Percentiles rank a stretch among this genome's conserved stretches.
These are phyloP conservation scores for Mitragyna speciosa DNA, from an alignment of 257 asterid species.

Conservation along the genomic window DNA sequence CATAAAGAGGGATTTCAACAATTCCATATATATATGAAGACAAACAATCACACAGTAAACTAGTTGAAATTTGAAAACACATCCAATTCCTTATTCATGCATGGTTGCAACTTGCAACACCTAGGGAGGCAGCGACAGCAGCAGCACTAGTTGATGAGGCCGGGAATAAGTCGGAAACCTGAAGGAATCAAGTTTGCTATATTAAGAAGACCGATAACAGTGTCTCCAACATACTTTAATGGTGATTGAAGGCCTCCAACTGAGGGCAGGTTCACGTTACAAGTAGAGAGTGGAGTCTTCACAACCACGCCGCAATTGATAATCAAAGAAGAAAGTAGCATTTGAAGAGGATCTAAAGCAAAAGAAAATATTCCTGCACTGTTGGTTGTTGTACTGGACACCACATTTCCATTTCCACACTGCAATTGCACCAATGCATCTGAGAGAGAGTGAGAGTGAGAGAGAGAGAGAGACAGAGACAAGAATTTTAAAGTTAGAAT, in stretches of 20 bases:
- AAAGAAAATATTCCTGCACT: constrained; percentile 21
- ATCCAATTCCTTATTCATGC: background rate
- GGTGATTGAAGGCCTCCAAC: constrained; percentile 17
- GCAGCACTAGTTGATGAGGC: constrained; percentile 4
- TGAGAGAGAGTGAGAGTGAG: too few species aligned
- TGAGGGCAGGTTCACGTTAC: constrained; percentile 35
- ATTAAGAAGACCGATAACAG: constrained; percentile 15
- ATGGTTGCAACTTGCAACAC: background rate
- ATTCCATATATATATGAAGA: background rate
- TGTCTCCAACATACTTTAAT: constrained; percentile 9
- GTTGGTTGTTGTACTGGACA: constrained; percentile 31
- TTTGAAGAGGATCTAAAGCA: constrained; percentile 18
- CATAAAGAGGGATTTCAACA: background rate
- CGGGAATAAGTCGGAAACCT: constrained; percentile 24
- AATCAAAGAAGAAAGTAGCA: constrained; percentile 16
- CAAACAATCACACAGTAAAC: background rate
- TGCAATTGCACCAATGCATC: constrained; percentile 37
- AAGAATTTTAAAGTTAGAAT: background rate
- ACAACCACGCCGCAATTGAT: constrained; percentile 33
- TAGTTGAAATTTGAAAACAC: background rate
- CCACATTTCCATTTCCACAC: constrained; percentile 34
- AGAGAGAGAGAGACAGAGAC: background rate
- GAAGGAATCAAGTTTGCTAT: constrained; percentile 14
- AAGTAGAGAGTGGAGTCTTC: constrained; percentile 37
- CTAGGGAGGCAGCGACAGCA: background rate